Conservation (phyloP, 768 basidiomycete genomes). For the Neoboletus brunneissimus region DNA sequence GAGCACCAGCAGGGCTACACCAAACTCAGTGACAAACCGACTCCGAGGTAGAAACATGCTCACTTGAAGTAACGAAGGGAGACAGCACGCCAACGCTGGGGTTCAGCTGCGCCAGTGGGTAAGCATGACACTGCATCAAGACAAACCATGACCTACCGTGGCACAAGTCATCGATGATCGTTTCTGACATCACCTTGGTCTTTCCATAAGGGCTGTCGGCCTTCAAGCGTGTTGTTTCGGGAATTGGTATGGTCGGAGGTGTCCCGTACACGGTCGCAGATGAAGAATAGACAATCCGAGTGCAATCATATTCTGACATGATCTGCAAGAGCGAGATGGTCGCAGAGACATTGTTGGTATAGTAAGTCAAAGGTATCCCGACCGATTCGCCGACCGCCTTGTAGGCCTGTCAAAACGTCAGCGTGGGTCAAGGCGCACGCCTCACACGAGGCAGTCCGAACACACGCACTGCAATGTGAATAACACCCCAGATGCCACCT, state of each 20-base stretch:
- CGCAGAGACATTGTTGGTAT: conserved; percentile 89
- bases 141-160: conserved; percentile 47
- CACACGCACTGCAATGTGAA: conserved; percentile 89
- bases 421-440: not conserved
- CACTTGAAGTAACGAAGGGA: conserved; percentile 97
- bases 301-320: conserved; percentile 83
- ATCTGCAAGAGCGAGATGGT: conserved; percentile 82
- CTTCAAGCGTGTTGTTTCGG: conserved; percentile 82
- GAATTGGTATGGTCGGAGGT: conserved; percentile 89
- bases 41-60: conserved; percentile 19
- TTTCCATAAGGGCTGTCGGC: conserved; percentile 94
- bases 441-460: not conserved
- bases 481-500: conserved; percentile 93
- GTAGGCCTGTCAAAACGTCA: conserved; percentile 60
- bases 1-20: conserved; percentile 91
- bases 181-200: conserved; percentile 95
- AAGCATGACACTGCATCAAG: not conserved
- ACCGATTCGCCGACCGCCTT: conserved; percentile 98
- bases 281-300: conserved; percentile 92
- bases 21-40: conserved; percentile 3
- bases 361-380: conserved; percentile 90
- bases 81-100: conserved; percentile 71
- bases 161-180: conserved; percentile 84
- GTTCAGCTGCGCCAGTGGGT: conserved; percentile 50
- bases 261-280: conserved; percentile 98